These are phyloP conservation scores for Plasmodiophora brassicae DNA, from an alignment of 208 protist genomes.

Conservation along the genomic window DNA sequence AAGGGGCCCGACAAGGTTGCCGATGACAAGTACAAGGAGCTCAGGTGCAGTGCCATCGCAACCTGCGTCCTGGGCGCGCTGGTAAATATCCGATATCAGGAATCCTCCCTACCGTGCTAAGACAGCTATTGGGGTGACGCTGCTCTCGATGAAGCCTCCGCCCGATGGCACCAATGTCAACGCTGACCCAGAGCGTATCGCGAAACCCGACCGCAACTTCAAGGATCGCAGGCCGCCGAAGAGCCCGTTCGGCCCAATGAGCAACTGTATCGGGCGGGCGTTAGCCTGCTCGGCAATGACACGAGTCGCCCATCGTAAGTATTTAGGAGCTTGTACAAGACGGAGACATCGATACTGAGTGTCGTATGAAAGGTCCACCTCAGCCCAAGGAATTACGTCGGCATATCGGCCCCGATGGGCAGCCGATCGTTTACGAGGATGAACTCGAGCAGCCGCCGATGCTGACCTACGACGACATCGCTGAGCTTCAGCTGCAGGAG, in stretches of 20 bases:
- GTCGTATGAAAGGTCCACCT: no score
- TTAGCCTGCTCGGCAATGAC: neutral
- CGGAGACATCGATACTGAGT: no score
- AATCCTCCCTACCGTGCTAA: neutral
- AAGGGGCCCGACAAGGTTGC: neutral
- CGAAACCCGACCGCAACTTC: neutral
- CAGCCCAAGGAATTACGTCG: no score
- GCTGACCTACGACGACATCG: no score
- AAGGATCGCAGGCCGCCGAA: neutral
- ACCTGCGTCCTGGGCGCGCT: neutral
- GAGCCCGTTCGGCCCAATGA: conserved; percentile 4
- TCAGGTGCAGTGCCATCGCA: neutral
- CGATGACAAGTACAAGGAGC: conserved; percentile 9
- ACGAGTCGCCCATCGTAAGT: neutral
- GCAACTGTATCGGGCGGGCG: neutral
- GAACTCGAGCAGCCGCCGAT: neutral
- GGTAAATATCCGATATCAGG: neutral
- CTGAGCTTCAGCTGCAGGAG: no score
- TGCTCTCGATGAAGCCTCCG: neutral
- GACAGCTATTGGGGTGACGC: neutral
- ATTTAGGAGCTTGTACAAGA: no score
- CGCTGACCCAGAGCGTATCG: neutral
- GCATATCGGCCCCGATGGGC: no score
- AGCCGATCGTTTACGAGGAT: no score
- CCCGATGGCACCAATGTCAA: neutral